Evolutionary conservation across 768 basidiomycete genomes (phyloP).

Genomic region (Agaricus subrufescens): DNA sequence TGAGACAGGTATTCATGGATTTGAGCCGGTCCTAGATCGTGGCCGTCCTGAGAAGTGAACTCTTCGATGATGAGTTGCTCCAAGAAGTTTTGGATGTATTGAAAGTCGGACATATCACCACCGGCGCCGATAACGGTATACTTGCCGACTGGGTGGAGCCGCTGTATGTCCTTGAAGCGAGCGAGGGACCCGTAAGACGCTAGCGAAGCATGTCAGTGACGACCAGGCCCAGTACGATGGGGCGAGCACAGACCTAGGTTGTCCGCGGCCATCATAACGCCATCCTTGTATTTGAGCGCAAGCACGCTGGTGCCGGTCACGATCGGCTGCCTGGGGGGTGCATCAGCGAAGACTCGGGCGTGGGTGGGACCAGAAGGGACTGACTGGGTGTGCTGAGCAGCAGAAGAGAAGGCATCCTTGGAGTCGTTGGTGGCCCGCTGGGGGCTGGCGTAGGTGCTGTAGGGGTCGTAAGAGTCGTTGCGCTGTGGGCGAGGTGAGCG

Average conservation of each 20-base stretch:
- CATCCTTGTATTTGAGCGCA: slow-evolving; percentile 92
- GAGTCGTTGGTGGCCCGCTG: slow-evolving; percentile 46
- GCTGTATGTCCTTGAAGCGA: slow-evolving; percentile 90
- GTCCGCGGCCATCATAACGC: slow-evolving; percentile 98
- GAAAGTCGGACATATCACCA: slow-evolving; percentile 98
- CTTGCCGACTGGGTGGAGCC: slow-evolving; percentile 79
- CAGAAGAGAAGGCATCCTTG: slow-evolving; percentile 56
- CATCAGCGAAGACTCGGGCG: not conserved
- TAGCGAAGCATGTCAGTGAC: slow-evolving; percentile 20
- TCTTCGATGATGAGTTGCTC: slow-evolving; percentile 78
- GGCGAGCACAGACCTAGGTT: slow-evolving; percentile 67
- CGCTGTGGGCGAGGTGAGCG: slow-evolving; percentile 37
- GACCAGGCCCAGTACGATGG: not conserved
- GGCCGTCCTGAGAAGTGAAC: slow-evolving; percentile 76
- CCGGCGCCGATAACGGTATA: slow-evolving; percentile 88
- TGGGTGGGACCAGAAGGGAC: slow-evolving; percentile 13
- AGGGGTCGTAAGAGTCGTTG: slow-evolving; percentile 71
- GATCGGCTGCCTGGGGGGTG: slow-evolving; percentile 71
- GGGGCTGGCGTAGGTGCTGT: slow-evolving; percentile 73
- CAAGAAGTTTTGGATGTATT: slow-evolving; percentile 79
- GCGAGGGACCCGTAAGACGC: slow-evolving; percentile 97
- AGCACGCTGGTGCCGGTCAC: slow-evolving; percentile 97
- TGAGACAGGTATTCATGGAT: slow-evolving; percentile 91
- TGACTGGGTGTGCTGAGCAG: slow-evolving; percentile 80
- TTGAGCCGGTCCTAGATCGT: slow-evolving; percentile 79